Conservation (phyloP, 163 green algal genomes). For the Scenedesmus sp. region DNA sequence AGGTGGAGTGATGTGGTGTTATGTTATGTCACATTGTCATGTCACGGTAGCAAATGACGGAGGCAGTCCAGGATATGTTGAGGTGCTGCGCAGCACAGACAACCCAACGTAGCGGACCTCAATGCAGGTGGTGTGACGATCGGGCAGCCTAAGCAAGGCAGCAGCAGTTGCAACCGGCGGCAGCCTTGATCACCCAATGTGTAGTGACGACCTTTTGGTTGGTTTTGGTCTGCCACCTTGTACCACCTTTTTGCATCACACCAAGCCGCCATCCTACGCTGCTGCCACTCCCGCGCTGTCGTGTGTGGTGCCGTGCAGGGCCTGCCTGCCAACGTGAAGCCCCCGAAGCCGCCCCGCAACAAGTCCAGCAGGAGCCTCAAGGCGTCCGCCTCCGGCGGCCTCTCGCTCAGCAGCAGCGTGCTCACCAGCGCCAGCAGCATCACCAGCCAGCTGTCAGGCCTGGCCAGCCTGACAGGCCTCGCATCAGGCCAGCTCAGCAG, state of each 20-base stretch:
- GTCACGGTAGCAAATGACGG: too few relatives aligned
- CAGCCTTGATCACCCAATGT: too few relatives aligned
- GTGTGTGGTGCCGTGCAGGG: background rate
- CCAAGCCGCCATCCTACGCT: background rate
- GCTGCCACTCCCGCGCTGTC: background rate
- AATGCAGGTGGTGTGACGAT: too few relatives aligned
- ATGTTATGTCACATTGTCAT: background rate
- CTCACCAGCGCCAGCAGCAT: conserved; percentile 19
- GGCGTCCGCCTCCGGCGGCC: background rate
- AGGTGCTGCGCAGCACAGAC: too few relatives aligned
- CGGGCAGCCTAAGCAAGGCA: too few relatives aligned
- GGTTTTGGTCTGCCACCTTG: too few relatives aligned
- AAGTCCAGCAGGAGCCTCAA: conserved; percentile 17
- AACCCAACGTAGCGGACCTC: too few relatives aligned
- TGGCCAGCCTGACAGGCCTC: background rate
- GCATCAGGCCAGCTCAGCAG: background rate
- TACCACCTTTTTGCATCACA: background rate
- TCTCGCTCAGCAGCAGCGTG: conserved; percentile 42
- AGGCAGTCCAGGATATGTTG: too few relatives aligned
- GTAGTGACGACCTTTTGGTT: too few relatives aligned
- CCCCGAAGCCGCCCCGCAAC: conserved; percentile 40
- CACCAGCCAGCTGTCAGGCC: background rate
- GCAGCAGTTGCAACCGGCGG: too few relatives aligned
- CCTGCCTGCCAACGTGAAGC: conserved; percentile 34
- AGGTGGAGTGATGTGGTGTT: background rate